Evolutionary conservation across 306 rosid genomes (phyloP), one percentile per base, ranked within the genome.

Genomic region (Vigna angularis): DNA sequence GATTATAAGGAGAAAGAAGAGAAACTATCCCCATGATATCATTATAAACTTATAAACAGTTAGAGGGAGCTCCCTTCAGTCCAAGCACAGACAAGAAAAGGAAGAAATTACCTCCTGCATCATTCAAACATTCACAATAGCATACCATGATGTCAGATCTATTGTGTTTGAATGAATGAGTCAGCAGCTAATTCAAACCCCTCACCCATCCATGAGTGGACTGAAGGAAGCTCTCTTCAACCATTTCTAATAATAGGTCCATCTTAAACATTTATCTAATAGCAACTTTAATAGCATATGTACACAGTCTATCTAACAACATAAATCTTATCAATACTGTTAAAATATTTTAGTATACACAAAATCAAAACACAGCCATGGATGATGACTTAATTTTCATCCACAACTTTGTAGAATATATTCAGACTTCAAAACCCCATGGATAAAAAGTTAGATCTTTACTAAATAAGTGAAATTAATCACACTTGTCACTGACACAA

Each of bases 1-100:
- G 6, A 59, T n/a, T 47, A 20, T 5, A 14, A 30, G 20, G 22
- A 17, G 0, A 17, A 15, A 22, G 36, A 36, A 24, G 16, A 24
- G 4, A 6, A 74, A 28, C 1, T 16, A 9, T 9, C 17, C 14
- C 24, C 3, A 9, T 1, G 9, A 20, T 14, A 81, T 20, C 22
- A 20, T 20, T 20, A 20, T 20, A 20, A 20, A 20, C 22, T 24
- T 40, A 84, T 9, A 53, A 16, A 66, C 15, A 82, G 78, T 28
- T 73, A 79, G 84, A 92, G 96, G 97, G 97, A 92, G 97, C 97
- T 92, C 97, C 97, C 97, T 92, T 92, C 97, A 92, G 97, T 92
- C 97, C 97, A 92, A 92, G 97, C 92, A 92, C 5, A 85, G 93
- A 87, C 45, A 81, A 80, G 88, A 86, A 85, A 80, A 85, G 90